Conservation (phyloP, 768 basidiomycete species). For the Lentinula detonsa region DNA sequence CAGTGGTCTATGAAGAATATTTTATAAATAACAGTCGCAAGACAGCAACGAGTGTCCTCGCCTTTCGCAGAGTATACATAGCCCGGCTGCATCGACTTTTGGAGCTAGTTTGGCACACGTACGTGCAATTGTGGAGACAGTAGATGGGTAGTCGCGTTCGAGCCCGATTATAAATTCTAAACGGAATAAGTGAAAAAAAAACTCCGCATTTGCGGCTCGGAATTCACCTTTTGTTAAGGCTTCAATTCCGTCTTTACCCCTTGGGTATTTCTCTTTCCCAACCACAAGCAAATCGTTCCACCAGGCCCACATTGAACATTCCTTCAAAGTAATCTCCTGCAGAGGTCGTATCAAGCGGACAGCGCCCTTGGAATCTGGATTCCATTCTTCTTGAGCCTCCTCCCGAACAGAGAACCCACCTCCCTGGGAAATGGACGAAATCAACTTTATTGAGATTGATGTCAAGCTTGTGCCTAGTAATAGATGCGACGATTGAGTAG, state of each 20-base stretch:
- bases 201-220: not conserved
- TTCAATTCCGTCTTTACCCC: conserved; percentile 53
- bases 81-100: conserved; percentile 39
- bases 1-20: not conserved
- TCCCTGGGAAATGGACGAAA: conserved; percentile 71
- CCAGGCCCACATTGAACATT: conserved; percentile 74
- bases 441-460: conserved; percentile 65
- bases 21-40: not conserved
- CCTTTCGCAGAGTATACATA: conserved; percentile 66
- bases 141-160: conserved; percentile 81
- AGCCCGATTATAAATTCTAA: conserved; percentile 76
- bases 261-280: conserved; percentile 38
- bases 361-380: conserved; percentile 8
- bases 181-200: not conserved
- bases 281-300: conserved; percentile 56
- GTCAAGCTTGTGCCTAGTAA: conserved; percentile 79
- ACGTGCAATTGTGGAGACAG: conserved; percentile 76
- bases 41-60: conserved; percentile 17
- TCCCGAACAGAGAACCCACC: conserved; percentile 66
- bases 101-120: conserved; percentile 77
- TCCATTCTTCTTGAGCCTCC: conserved; percentile 72
- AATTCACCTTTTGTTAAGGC: conserved; percentile 62
- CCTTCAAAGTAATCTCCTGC: conserved; percentile 70
- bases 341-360: conserved; percentile 63
- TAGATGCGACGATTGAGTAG: conserved; percentile 62